Evolutionary conservation across 306 rosid genomes (phyloP), one percentile per base, ranked within the genome.

Genomic region (Quercus rubra): DNA sequence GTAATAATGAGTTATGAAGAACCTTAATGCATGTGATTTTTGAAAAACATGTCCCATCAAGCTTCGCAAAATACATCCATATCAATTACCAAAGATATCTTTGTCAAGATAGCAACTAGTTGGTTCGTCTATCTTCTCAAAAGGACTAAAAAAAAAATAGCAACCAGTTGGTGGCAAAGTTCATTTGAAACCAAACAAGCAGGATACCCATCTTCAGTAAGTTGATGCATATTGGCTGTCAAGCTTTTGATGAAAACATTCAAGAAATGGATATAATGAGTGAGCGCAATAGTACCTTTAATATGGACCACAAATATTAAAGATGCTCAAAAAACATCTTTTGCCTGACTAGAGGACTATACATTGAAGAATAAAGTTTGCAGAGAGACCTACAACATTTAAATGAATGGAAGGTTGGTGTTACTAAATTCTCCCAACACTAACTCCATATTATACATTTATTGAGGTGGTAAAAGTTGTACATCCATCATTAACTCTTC

Each of bases 1-100:
- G 35, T 41, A 77, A 70, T 78, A 38, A 84, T 61, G 14, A 81
- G 57, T 84, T 71, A 75, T 30, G 70, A 82, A 76, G 20, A 52
- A 59, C 55, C 63, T 28, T 31, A 33, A 35, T 4, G 52, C 58
- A 23, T 49, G 75, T 31, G 35, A 64, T 35, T 67, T 67, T 35
- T 33, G 10, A 9, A 19, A 38, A 67, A 52, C 30, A 57, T 79
- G 14, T 14, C 51, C 20, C 35, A 21, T 57, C 35, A 74, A 74
- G 76, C 55, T 80, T 71, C 4, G 0, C 17, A 49, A 49, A 49
- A 13, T 10, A 49, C 54, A 49, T 49, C 54, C 17, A 49, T 49
- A 49, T 49, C 17, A 49, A 49, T 49, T 13, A 49, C 54, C 54
- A 49, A 49, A 49, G 54, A 49, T 49, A 49, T 49, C 54, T 49